Conservation (phyloP, 176 grass and related monocot species). For the Phyllostachys edulis region DNA sequence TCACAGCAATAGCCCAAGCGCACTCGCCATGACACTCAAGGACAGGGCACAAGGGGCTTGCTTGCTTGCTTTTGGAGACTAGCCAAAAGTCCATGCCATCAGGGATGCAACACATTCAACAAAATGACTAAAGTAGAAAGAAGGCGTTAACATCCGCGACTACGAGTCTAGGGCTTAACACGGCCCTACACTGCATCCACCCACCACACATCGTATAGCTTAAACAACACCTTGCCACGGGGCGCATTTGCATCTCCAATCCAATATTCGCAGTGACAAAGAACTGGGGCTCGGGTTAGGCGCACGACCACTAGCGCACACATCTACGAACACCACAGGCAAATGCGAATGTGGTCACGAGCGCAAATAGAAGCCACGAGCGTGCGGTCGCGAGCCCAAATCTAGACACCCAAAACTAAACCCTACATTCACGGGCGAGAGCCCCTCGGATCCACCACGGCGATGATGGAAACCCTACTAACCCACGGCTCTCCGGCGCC, state of each 20-base stretch:
- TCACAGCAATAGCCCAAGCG: neutral
- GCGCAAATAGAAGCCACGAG: neutral
- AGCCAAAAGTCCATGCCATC: neutral
- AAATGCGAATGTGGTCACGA: neutral
- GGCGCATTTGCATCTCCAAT: no score
- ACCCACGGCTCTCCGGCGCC: neutral
- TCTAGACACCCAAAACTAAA: conserved; percentile 23
- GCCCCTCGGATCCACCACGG: neutral
- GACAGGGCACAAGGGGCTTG: neutral
- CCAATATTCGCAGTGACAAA: neutral
- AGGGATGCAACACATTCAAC: neutral
- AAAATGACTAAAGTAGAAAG: neutral
- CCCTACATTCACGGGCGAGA: conserved; percentile 22
- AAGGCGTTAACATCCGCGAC: neutral
- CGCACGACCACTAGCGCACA: neutral
- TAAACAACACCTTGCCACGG: neutral
- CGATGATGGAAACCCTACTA: neutral
- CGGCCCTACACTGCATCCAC: neutral
- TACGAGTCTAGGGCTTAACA: neutral
- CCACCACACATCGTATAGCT: neutral
- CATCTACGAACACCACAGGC: neutral
- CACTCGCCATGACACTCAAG: neutral
- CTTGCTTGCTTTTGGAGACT: neutral
- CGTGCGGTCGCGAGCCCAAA: neutral
- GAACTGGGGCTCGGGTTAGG: neutral